These are phyloP conservation scores for Tarenaya hassleriana DNA, from an alignment of 345 rosid species.

Conservation along the genomic window DNA sequence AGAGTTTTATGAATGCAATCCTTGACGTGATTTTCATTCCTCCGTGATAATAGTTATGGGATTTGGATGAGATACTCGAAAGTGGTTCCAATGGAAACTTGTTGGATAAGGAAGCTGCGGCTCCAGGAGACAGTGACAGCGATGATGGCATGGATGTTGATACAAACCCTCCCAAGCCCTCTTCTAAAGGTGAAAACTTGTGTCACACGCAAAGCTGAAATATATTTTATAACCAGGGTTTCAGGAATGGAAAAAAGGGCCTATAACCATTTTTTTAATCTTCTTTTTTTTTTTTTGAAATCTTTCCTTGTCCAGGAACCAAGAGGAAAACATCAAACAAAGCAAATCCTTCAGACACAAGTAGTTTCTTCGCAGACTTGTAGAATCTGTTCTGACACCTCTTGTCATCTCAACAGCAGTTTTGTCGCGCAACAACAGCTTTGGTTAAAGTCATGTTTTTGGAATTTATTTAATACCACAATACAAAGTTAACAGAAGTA, in stretches of 20 bases:
- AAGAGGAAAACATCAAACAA: constrained; percentile 40
- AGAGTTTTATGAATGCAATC: constrained; percentile 4
- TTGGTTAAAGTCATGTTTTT: too few species aligned
- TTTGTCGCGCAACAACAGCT: too few species aligned
- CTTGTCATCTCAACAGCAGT: too few species aligned
- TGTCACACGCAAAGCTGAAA: too few species aligned
- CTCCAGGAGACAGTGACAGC: constrained; percentile 45
- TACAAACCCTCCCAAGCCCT: constrained; percentile 26
- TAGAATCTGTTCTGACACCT: too few species aligned
- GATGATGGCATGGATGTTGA: constrained; percentile 85
- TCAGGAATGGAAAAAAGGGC: too few species aligned
- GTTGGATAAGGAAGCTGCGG: constrained; percentile 31
- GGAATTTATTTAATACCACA: too few species aligned
- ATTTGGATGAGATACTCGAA: constrained; percentile 64
- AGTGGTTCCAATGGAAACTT: constrained; percentile 33
- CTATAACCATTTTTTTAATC: constrained; percentile 11
- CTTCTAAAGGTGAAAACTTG: constrained; percentile 42
- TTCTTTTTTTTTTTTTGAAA: too few species aligned
- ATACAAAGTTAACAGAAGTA: too few species aligned
- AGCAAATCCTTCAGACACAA: constrained; percentile 23
- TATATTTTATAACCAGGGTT: not conserved
- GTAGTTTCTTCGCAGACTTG: constrained; percentile 59
- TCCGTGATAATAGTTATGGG: constrained; percentile 74
- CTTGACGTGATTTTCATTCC: constrained; percentile 9
- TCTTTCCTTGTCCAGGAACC: constrained; percentile 49